Base-by-base conservation (phyloP, 441 rosid species). In the Pelargonium exstipulatum region DNA sequence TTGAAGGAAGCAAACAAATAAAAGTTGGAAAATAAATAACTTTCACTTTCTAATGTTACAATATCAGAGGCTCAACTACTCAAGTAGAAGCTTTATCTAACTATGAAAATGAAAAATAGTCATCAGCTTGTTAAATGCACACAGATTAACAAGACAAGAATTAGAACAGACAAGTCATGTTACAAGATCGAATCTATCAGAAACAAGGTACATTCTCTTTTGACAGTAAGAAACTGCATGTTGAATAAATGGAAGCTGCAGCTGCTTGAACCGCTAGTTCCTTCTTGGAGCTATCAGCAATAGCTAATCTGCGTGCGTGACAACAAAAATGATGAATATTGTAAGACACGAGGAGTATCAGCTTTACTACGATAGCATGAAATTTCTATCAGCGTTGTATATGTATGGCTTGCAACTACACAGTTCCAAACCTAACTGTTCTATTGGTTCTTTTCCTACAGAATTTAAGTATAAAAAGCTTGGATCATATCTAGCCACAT, bases 171-270 rank as follows among this genome's bases (percentile, higher is more conserved):
- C 7, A 3, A n/a, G 57, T 49, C 57, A n/a, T 49, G 57, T 49
- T 49, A 49, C 57, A n/a, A 49, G 57, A 49, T n/a, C 5, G 17
- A 49, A 49, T 49, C 17, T 4, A 81, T 84, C 84, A 81, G 60
- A 82, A 85, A 70, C 90, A 85, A 10, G 96, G 72, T 32, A 84
- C 86, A 43, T 90, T 87, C 72, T 87, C 94, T 82, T 83, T 87
- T 4, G 97, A 81, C 69, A 70, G 68, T 73, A 91, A 68, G 76
- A 87, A 88, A 76, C 79, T 77, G 82, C 94, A 90, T 12, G 97
- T 91, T 0, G 99, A 90, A 65, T 91, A 94, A 67, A 94, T 85
- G 53, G 99, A 91, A 73, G 99, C 99, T 71, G 99, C 99, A 70
- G 97, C 96, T 13, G 96, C 96, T 80, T 83, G 83, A 42, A 95